phyloP scores from a whole-genome alignment of 2,329 filamentous ascomycete species.

The Pseudogymnoascus sp. region DNA sequence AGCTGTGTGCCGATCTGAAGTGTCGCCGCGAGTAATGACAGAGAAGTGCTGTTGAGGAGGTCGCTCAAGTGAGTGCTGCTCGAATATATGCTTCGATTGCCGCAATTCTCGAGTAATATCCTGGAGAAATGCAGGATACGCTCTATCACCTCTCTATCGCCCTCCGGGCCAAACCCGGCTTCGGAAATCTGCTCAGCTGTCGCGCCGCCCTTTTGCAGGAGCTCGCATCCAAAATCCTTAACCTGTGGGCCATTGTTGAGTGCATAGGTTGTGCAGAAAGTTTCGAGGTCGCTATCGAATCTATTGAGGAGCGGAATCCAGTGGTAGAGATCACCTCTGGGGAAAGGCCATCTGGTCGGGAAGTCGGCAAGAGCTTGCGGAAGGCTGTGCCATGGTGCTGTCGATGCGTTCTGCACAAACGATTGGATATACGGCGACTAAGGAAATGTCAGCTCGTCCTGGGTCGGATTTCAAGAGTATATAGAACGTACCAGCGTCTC shows the following conservation, averaged over 20 bases:
- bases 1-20: constrained; percentile 78
- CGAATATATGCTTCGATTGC: constrained; percentile 90
- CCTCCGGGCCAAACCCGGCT: constrained; percentile 63
- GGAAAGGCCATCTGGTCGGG: constrained; percentile 88
- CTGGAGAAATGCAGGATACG: constrained; percentile 77
- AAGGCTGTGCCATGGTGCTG: constrained; percentile 66
- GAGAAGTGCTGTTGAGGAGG: constrained; percentile 78
- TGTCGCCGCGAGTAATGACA: constrained; percentile 69
- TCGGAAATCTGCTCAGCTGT: constrained; percentile 42
- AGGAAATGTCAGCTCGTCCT: constrained; percentile 18
- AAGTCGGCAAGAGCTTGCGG: constrained; percentile 72
- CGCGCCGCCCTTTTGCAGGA: constrained; percentile 52
- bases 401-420: constrained; percentile 67
- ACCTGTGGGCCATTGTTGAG: constrained; percentile 74
- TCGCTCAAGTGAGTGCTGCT: constrained; percentile 87
- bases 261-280: constrained; percentile 73
- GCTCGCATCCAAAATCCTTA: constrained; percentile 61
- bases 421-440: constrained; percentile 83
- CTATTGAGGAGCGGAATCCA: constrained; percentile 94
- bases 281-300: constrained; percentile 82
- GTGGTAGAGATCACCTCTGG: constrained; percentile 91
- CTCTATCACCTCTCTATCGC: constrained; percentile 74
- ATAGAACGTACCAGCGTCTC: constrained; percentile 53
- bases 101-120: constrained; percentile 86
- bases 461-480: background rate